Evolutionary conservation across 2,329 filamentous ascomycete species (phyloP).

Genomic region (Davidsoniella virescens): DNA sequence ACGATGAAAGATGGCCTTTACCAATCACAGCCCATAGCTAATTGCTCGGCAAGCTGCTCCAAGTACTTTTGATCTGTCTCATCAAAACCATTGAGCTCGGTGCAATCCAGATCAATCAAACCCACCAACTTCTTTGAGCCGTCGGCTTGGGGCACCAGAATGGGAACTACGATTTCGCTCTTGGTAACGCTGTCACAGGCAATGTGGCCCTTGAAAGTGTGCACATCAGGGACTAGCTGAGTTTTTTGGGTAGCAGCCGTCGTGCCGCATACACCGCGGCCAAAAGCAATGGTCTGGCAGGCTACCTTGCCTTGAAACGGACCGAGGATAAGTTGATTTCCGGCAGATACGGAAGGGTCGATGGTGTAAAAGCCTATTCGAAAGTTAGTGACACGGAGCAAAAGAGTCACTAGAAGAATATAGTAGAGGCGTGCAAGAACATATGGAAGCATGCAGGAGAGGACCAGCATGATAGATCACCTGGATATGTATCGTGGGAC

Average conservation of each 20-base stretch:
- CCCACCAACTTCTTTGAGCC: constrained; percentile 39
- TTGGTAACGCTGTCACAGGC: constrained; percentile 60
- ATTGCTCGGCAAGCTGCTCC: constrained; percentile 46
- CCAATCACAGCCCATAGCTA: constrained; percentile 52
- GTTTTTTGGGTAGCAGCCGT: constrained; percentile 45
- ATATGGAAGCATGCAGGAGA: no score
- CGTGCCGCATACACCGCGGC: constrained; percentile 58
- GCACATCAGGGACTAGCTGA: constrained; percentile 54
- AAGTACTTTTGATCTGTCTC: constrained; percentile 47
- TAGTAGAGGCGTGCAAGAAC: no score
- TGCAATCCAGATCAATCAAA: constrained; percentile 70
- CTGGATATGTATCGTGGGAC: no score
- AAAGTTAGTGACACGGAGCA: constrained; percentile 1
- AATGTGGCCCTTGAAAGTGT: constrained; percentile 63
- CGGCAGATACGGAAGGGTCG: constrained; percentile 25
- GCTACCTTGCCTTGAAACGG: constrained; percentile 70
- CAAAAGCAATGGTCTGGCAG: constrained; percentile 61
- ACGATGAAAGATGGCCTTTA: background rate
- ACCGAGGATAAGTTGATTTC: constrained; percentile 50
- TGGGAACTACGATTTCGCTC: constrained; percentile 71
- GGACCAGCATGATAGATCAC: no score
- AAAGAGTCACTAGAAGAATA: background rate
- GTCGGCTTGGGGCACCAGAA: constrained; percentile 27
- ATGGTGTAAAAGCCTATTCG: constrained; percentile 54
- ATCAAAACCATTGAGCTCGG: constrained; percentile 49